Evolutionary conservation across 2,329 filamentous ascomycete genomes (phyloP), one percentile per base, ranked within the genome.

Genomic region (Fusarium albidum): DNA sequence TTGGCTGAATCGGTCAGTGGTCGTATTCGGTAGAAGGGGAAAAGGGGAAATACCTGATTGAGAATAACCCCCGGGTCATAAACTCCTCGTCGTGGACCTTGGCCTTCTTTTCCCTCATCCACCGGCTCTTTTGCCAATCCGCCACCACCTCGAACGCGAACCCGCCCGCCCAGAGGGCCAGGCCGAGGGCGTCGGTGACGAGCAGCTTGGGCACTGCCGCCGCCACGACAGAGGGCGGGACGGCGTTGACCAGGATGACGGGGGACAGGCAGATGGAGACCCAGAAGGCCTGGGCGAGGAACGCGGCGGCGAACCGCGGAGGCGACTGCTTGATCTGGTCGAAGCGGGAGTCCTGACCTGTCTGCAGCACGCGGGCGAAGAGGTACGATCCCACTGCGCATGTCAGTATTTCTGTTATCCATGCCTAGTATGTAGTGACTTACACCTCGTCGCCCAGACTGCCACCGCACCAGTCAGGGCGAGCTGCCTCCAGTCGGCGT

Each of bases 31-130:
- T n/a, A n/a, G n/a, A n/a, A n/a, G n/a, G n/a, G n/a, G n/a, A n/a
- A n/a, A n/a, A 37, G 6, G 18, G 14, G 7, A 32, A 67, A 55
- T 53, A 78, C 77, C 76, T 82, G 66, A 81, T 79, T 6, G 77
- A 75, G 82, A 86, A 90, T 29, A 90, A 65, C 0, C 87, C 87
- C 1, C 75, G 70, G 0, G 85, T 87, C 57, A 90, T 68, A 64
- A 90, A 90, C 38, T 84, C 80, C 70, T 90, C 86, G 18, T 82
- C 81, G 55, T 91, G 88, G 64, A 82, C 77, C 78, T 90, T 90
- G 39, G 78, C 75, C 63, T 81, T 81, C 76, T 85, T 88, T 51
- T 82, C 84, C 47, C 75, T 70, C 52, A 81, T 66, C 88, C 88
- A 91, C 17, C 73, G 70, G 47, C 75, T 78, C 75, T 89, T 90